A percentile compares a stretch with the other conserved stretches of the same genome.
Conservation (phyloP, 305 asterid genomes). For the Fraxinus dipetala region DNA sequence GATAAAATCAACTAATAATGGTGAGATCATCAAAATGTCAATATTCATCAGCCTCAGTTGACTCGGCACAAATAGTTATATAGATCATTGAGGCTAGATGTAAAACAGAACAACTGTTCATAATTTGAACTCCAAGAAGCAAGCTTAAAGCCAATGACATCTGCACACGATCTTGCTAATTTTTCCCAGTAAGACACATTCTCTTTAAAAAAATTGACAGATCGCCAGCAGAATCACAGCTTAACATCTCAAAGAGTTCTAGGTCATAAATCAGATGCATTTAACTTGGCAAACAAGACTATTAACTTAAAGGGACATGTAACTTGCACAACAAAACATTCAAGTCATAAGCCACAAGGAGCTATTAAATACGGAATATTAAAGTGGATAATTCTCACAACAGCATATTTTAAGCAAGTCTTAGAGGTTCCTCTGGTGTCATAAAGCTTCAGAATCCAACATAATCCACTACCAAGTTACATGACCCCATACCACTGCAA, state of each 20-base stretch:
- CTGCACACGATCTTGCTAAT: background rate
- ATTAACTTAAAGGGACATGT: background rate
- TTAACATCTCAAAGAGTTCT: background rate
- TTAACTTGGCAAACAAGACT: background rate
- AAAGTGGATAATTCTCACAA: background rate
- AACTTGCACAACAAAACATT: background rate
- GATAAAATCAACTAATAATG: background rate
- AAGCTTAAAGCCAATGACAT: background rate
- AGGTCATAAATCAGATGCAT: background rate
- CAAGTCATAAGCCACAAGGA: background rate
- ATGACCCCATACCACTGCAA: background rate
- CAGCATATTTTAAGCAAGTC: background rate
- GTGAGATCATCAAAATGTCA: background rate
- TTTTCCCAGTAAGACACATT: background rate
- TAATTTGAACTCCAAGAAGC: background rate
- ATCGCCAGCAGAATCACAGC: background rate
- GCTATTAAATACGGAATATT: background rate
- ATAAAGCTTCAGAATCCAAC: background rate
- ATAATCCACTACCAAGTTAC: conserved; percentile 11
- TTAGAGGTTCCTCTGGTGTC: background rate
- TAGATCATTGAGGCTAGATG: background rate
- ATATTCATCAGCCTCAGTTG: background rate
- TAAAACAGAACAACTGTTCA: background rate
- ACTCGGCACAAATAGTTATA: background rate
- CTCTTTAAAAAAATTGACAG: background rate